Conservation (phyloP, 371 early-diverging fungal genomes). For the Mortierella sp. region DNA sequence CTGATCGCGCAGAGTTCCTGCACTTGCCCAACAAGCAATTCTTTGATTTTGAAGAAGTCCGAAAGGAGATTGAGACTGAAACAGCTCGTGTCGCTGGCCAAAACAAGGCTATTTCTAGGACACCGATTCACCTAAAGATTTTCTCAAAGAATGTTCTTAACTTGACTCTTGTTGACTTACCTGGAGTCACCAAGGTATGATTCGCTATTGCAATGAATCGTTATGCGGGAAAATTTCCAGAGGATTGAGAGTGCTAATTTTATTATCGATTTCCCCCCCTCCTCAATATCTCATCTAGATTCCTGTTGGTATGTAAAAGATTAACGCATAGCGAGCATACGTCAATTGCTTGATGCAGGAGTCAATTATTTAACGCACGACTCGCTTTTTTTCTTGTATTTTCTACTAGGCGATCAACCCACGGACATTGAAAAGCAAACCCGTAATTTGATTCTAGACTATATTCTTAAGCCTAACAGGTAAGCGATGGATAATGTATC, state of each 20-base stretch:
- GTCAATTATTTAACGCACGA: constrained; percentile 4
- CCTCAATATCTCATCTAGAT: constrained; percentile 32
- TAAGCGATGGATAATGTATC: constrained; percentile 10
- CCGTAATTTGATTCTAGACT: constrained; percentile 85
- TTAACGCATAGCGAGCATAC: neutral
- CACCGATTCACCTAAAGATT: constrained; percentile 92
- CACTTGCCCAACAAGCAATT: constrained; percentile 83
- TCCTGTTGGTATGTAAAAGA: constrained; percentile 58
- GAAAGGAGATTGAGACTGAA: constrained; percentile 91
- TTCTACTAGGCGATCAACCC: constrained; percentile 42
- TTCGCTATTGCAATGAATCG: neutral
- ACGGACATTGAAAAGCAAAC: constrained; percentile 92
- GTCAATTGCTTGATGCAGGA: constrained; percentile 6
- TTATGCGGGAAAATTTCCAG: neutral
- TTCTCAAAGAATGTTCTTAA: constrained; percentile 89
- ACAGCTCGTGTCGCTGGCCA: constrained; percentile 88
- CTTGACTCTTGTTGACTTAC: constrained; percentile 94
- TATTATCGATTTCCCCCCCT: neutral
- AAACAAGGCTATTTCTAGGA: constrained; percentile 89
- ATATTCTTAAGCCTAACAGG: constrained; percentile 90
- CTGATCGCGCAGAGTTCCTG: constrained; percentile 81
- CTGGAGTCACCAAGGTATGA: constrained; percentile 90
- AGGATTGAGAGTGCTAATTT: neutral
- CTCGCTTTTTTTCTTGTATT: neutral
- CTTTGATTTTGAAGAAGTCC: constrained; percentile 86